These are phyloP conservation scores for Carex cristatella DNA, from an alignment of 176 grass and related monocot genomes.

Conservation along the genomic window DNA sequence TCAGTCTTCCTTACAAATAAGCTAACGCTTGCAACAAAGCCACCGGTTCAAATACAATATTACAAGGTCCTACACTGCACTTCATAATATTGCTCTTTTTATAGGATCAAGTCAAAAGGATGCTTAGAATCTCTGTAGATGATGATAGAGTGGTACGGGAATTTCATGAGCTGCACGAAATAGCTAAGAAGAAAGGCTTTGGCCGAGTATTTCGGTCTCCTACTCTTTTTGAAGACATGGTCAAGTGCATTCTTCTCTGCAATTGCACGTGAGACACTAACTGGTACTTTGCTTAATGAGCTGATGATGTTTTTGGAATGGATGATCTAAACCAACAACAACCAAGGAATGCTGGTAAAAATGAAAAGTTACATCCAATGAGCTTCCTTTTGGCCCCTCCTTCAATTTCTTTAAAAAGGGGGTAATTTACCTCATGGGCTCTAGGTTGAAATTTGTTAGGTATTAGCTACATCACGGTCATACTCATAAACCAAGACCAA, in stretches of 20 bases:
- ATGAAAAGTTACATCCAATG: neutral
- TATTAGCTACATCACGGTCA: neutral
- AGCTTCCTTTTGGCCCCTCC: neutral
- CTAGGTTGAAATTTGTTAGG: neutral
- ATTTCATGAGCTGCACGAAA: conserved; percentile 53
- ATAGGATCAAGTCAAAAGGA: conserved; percentile 64
- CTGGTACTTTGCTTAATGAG: neutral
- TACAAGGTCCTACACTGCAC: neutral
- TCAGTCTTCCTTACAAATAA: neutral
- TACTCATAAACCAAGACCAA: neutral
- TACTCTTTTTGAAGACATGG: conserved; percentile 78
- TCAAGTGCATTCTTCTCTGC: conserved; percentile 90
- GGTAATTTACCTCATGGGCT: too few species aligned
- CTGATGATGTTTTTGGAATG: neutral
- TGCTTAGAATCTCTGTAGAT: conserved; percentile 55
- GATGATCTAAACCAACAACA: neutral
- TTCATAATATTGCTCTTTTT: conserved; percentile 7
- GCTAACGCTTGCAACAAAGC: neutral
- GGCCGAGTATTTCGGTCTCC: conserved; percentile 68
- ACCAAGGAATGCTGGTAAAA: neutral
- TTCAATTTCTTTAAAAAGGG: too few species aligned
- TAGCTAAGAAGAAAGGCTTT: conserved; percentile 42
- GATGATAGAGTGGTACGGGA: conserved; percentile 29
- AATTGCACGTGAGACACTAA: conserved; percentile 50
- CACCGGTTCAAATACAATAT: neutral